Percentiles rank a stretch among this genome's conserved stretches.
Evolutionary conservation across 2,329 filamentous ascomycete genomes (phyloP).

Genomic region (Macroventuria anomochaeta): DNA sequence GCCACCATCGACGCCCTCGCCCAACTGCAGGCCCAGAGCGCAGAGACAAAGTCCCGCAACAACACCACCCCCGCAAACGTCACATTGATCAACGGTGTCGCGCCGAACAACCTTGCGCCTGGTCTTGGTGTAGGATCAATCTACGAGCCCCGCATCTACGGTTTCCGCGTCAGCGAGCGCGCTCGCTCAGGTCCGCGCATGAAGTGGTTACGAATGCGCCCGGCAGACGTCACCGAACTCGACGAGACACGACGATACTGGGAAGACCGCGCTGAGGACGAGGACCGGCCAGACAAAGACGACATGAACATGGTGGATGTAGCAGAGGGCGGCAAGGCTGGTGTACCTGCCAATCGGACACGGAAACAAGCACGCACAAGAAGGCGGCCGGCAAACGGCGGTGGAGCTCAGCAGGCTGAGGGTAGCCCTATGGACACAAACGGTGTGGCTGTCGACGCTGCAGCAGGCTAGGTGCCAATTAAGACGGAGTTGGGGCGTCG

Average conservation of each 20-base stretch:
- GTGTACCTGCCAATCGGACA: constrained; percentile 36
- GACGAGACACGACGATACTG: constrained; percentile 69
- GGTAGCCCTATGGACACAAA: constrained; percentile 53
- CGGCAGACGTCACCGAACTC: constrained; percentile 77
- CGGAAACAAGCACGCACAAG: constrained; percentile 49
- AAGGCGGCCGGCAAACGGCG: constrained; percentile 44
- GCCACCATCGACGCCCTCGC: constrained; percentile 44
- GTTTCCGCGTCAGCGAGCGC: constrained; percentile 90
- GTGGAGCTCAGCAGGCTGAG: constrained; percentile 22
- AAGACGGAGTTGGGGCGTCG: background rate
- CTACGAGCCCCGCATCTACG: constrained; percentile 96
- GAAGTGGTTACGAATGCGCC: constrained; percentile 92
- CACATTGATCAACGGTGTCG: constrained; percentile 78
- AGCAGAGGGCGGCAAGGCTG: constrained; percentile 38
- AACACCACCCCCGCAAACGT: constrained; percentile 45
- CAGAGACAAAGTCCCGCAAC: constrained; percentile 42
- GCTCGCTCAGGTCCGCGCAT: constrained; percentile 90
- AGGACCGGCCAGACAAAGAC: constrained; percentile 47
- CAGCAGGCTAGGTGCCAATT: constrained; percentile 25
- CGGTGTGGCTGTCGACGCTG: constrained; percentile 43
- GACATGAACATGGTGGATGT: constrained; percentile 50
- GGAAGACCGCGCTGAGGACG: constrained; percentile 53
- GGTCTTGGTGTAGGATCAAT: constrained; percentile 82
- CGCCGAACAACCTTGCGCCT: constrained; percentile 84
- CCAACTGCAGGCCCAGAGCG: constrained; percentile 45